Percentiles rank a stretch among this genome's conserved stretches.
Conservation (phyloP, 1,284 basidiomycete species). For the Puccinia brachypodii region DNA sequence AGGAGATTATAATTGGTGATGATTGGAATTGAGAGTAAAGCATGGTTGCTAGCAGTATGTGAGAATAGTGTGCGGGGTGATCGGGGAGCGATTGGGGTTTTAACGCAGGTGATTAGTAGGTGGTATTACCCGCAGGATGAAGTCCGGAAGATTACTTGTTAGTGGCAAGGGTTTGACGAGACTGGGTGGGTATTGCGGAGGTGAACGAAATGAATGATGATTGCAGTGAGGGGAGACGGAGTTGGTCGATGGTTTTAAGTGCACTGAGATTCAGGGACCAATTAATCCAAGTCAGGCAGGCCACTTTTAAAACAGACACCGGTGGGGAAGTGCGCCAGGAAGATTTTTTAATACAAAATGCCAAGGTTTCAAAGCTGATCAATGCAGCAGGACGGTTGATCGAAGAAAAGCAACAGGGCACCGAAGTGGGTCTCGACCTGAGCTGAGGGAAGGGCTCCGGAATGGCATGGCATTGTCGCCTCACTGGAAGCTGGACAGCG, state of each 20-base stretch:
- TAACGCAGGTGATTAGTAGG: neutral
- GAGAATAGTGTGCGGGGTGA: neutral
- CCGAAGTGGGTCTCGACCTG: neutral
- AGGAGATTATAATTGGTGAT: neutral
- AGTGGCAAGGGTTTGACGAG: neutral
- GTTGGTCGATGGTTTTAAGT: neutral
- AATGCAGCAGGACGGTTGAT: neutral
- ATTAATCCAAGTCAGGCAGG: too few relatives aligned
- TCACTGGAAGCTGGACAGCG: neutral
- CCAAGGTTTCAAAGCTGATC: constrained; percentile 16
- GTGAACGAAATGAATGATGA: constrained; percentile 3
- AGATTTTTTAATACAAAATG: neutral
- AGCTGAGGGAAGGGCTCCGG: neutral
- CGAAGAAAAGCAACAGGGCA: neutral
- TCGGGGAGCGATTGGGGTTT: neutral
- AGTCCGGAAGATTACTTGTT: neutral
- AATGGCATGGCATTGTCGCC: neutral
- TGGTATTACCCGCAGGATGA: neutral
- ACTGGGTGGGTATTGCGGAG: neutral
- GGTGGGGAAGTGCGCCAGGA: neutral
- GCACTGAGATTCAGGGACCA: neutral
- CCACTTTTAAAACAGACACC: neutral
- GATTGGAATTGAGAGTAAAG: neutral
- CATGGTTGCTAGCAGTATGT: neutral
- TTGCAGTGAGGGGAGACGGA: neutral